These are phyloP conservation scores for Clonostachys solani DNA, from an alignment of 2,329 filamentous ascomycete genomes.

Conservation along the genomic window DNA sequence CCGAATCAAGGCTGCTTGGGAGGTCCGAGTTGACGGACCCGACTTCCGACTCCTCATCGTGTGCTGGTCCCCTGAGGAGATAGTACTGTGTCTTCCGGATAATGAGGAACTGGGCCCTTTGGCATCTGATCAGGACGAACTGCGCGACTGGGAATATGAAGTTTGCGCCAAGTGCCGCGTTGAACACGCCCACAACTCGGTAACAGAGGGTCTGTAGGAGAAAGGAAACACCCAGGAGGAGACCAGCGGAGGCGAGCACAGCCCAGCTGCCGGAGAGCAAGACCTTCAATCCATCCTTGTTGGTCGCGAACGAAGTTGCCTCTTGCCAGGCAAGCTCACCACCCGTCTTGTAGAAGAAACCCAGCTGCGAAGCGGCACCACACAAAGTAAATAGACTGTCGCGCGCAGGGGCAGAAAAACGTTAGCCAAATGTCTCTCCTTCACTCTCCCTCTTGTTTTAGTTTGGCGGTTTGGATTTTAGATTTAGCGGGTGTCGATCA, in stretches of 20 bases:
- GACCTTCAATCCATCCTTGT: slow-evolving; percentile 21
- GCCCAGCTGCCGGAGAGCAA: slow-evolving; percentile 19
- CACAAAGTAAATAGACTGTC: slow-evolving; percentile 15
- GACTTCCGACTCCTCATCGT: no score
- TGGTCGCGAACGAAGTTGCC: slow-evolving; percentile 17
- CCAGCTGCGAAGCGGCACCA: slow-evolving; percentile 21
- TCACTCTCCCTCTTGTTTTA: no score
- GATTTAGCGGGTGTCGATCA: no score
- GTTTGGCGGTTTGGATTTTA: no score
- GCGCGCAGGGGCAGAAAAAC: not conserved
- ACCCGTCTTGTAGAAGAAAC: slow-evolving; percentile 21
- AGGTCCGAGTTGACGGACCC: no score
- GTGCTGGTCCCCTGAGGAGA: no score
- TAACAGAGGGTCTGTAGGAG: slow-evolving; percentile 14
- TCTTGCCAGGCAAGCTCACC: slow-evolving; percentile 25
- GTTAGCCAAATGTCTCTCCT: slow-evolving; percentile 4
- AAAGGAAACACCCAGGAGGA: slow-evolving; percentile 14
- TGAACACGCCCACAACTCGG: slow-evolving; percentile 11
- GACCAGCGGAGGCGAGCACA: slow-evolving; percentile 12
- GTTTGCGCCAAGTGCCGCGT: slow-evolving; percentile 10
- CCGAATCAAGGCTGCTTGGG: no score
- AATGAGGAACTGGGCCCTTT: no score
- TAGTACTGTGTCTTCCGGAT: no score
- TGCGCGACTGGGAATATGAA: slow-evolving; percentile 2
- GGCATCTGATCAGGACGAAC: no score